Evolutionary conservation across 352 stramenopile species (phyloP).

Genomic region (Phytopythium chamaehyphon): DNA sequence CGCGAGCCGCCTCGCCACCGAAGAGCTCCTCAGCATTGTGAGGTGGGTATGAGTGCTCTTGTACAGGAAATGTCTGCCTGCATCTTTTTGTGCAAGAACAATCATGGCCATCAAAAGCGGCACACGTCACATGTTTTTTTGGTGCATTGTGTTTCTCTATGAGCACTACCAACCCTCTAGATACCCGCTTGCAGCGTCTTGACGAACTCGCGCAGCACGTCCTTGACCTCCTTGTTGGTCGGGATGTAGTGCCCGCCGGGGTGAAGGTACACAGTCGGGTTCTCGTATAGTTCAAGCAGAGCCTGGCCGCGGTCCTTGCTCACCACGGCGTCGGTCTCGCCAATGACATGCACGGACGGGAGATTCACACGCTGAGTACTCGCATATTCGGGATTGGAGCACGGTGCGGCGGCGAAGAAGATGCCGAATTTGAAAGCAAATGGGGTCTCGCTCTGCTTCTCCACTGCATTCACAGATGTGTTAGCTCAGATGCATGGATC

Average conservation of each 20-base stretch:
- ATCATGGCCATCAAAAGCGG: background rate
- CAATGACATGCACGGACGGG: constrained; percentile 78
- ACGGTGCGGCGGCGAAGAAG: constrained; percentile 49
- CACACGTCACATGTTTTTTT: constrained; percentile 4
- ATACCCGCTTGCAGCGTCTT: background rate
- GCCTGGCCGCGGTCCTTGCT: constrained; percentile 37
- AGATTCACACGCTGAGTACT: constrained; percentile 36
- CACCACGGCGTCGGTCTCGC: constrained; percentile 66
- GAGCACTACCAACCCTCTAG: too few species aligned
- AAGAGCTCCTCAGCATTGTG: background rate
- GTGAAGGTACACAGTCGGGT: constrained; percentile 54
- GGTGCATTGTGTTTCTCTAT: too few species aligned
- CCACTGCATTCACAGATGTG: constrained; percentile 17
- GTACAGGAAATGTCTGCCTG: background rate
- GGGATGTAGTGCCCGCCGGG: constrained; percentile 75
- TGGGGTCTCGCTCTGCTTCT: constrained; percentile 31
- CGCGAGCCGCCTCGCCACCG: background rate
- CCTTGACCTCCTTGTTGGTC: constrained; percentile 76
- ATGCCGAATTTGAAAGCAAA: constrained; percentile 70
- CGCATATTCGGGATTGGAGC: constrained; percentile 18
- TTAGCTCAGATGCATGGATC: too few species aligned
- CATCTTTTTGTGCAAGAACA: constrained; percentile 1
- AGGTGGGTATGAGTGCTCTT: background rate
- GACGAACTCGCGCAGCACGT: constrained; percentile 51
- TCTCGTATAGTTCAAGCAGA: constrained; percentile 44